Evolutionary conservation across 805 yeast species (phyloP).

Genomic region (Ogataea philodendri): DNA sequence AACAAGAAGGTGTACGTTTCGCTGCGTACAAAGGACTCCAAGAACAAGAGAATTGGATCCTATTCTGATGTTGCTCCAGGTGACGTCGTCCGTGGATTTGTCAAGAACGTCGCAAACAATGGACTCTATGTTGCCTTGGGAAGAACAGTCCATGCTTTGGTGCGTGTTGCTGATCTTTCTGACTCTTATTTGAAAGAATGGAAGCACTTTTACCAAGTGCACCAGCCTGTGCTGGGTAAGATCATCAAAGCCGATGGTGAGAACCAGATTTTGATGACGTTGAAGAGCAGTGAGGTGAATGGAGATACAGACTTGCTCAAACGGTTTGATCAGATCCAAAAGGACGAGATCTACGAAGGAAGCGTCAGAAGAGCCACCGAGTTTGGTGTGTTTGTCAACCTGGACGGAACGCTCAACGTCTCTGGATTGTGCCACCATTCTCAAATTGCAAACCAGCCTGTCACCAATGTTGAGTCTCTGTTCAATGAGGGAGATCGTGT

Average conservation of each 20-base stretch:
- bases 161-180: constrained; percentile 75
- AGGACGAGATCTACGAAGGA: constrained; percentile 76
- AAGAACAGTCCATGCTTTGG: constrained; percentile 69
- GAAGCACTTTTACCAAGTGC: constrained; percentile 70
- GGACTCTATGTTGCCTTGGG: constrained; percentile 81
- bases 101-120: constrained; percentile 67
- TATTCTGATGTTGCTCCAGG: constrained; percentile 61
- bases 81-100: constrained; percentile 75
- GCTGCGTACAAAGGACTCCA: constrained; percentile 52
- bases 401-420: constrained; percentile 70
- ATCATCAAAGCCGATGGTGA: constrained; percentile 61
- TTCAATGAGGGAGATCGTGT: constrained; percentile 91
- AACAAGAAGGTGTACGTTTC: constrained; percentile 60
- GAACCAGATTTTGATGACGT: constrained; percentile 67
- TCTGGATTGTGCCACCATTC: constrained; percentile 87
- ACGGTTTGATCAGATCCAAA: constrained; percentile 62
- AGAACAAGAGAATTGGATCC: constrained; percentile 48
- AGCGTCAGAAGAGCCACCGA: constrained; percentile 73
- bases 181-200: constrained; percentile 83
- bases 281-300: constrained; percentile 75
- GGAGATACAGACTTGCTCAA: constrained; percentile 63
- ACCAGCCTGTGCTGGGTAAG: constrained; percentile 75
- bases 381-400: constrained; percentile 85
- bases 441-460: constrained; percentile 70
- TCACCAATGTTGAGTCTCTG: constrained; percentile 57